phyloP scores from a whole-genome alignment of 345 rosid genomes.

The Ailanthus altissimus region DNA sequence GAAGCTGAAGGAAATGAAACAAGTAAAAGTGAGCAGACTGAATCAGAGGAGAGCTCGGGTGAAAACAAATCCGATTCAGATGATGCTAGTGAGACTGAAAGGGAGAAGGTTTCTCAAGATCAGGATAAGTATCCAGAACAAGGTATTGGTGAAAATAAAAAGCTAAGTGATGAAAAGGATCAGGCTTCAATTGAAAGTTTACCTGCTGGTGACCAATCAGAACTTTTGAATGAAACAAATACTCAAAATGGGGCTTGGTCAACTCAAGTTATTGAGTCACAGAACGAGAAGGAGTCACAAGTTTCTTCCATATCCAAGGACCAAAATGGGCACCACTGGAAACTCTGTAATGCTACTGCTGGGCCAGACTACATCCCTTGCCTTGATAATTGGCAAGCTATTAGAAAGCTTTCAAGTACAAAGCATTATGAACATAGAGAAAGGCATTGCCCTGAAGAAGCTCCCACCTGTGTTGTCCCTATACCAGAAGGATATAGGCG shows the following conservation, averaged over 20 bases:
- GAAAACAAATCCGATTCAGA: constrained; percentile 38
- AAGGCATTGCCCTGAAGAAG: constrained; percentile 85
- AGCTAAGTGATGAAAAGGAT: constrained; percentile 44
- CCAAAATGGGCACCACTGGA: constrained; percentile 59
- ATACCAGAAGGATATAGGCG: constrained; percentile 72
- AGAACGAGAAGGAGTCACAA: constrained; percentile 77
- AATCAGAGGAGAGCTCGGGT: constrained; percentile 37
- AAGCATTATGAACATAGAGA: constrained; percentile 89
- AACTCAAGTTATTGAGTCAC: constrained; percentile 81
- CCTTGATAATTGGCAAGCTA: constrained; percentile 79
- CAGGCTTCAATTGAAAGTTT: constrained; percentile 45
- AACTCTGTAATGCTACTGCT: constrained; percentile 77
- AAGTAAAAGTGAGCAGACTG: constrained; percentile 35
- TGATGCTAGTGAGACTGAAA: constrained; percentile 30
- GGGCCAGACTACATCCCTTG: constrained; percentile 97
- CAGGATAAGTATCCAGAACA: constrained; percentile 35
- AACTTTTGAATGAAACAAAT: constrained; percentile 64
- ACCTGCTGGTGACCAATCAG: constrained; percentile 57
- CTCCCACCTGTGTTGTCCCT: constrained; percentile 84
- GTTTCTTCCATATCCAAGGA: constrained; percentile 41
- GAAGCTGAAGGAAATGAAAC: constrained; percentile 33
- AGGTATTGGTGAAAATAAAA: constrained; percentile 31
- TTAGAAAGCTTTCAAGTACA: constrained; percentile 65
- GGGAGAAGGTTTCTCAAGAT: constrained; percentile 27
- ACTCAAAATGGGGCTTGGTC: constrained; percentile 69